A percentile compares a stretch with the other conserved stretches of the same genome.
Evolutionary conservation across 1,284 basidiomycete species (phyloP).

Genomic region (Rhizopogon parksii): DNA sequence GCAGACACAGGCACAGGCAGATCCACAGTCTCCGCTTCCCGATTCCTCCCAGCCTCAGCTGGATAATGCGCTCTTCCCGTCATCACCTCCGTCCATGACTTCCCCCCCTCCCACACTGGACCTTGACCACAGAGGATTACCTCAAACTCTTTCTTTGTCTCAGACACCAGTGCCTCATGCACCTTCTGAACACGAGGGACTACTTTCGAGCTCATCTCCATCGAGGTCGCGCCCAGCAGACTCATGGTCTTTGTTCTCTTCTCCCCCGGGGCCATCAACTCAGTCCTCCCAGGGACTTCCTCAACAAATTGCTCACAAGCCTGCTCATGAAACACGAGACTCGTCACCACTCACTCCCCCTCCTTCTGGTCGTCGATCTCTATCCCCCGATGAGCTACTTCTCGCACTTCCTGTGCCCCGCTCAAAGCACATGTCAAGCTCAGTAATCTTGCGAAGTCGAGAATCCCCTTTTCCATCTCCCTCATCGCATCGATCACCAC

Average conservation of each 20-base stretch:
- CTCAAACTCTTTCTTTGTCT: background rate
- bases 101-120: slow-evolving; percentile 2
- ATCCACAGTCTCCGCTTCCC: background rate
- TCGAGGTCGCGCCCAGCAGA: slow-evolving; percentile 6
- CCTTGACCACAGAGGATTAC: background rate
- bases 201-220: background rate
- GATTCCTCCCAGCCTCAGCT: background rate
- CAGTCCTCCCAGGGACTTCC: background rate
- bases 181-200: background rate
- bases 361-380: slow-evolving; percentile 4
- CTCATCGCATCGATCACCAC: background rate
- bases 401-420: slow-evolving; percentile 9
- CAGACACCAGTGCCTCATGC: background rate
- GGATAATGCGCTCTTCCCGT: slow-evolving; percentile 1
- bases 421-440: background rate
- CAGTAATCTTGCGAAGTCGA: background rate
- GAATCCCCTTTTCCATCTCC: background rate
- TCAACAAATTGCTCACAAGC: background rate
- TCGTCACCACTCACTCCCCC: background rate
- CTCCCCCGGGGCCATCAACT: slow-evolving; percentile 7
- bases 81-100: slow-evolving; percentile 12
- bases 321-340: background rate
- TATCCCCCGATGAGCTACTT: slow-evolving; percentile 23
- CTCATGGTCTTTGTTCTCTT: slow-evolving; percentile 10
- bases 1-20: background rate